Conservation (phyloP, 2,329 filamentous ascomycete genomes). For the Verticillium isaacii region DNA sequence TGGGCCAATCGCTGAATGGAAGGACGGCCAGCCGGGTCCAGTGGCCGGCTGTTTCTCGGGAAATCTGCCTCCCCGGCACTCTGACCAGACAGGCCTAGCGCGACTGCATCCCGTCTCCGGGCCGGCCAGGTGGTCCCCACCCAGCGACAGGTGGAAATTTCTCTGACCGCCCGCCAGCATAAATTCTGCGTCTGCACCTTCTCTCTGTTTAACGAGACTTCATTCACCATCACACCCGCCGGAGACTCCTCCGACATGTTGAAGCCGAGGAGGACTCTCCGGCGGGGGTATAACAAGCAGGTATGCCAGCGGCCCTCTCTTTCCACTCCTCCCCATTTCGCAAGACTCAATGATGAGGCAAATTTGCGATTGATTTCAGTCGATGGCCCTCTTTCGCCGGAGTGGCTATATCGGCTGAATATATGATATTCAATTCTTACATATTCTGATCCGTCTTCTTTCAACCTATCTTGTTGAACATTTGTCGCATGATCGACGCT, state of each 20-base stretch:
- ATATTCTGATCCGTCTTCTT: slow-evolving; percentile 77
- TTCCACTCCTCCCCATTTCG: slow-evolving; percentile 6
- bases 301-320: slow-evolving; percentile 14
- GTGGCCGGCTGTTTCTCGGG: background rate
- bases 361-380: slow-evolving; percentile 98
- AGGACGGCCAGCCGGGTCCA: background rate
- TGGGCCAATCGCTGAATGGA: background rate
- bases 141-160: background rate
- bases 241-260: background rate
- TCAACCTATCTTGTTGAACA: background rate
- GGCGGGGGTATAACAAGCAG: slow-evolving; percentile 7
- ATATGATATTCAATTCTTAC: slow-evolving; percentile 96
- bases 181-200: background rate
- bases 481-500: background rate
- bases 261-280: background rate
- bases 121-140: background rate
- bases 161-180: background rate
- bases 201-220: background rate
- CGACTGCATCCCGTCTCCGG: background rate
- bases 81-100: background rate
- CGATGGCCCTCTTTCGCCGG: slow-evolving; percentile 86
- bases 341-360: slow-evolving; percentile 69
- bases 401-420: slow-evolving; percentile 71
- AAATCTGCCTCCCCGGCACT: background rate
- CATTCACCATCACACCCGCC: background rate